Conservation (phyloP, 2,329 filamentous ascomycete species). For the Colletotrichum eremochloae region DNA sequence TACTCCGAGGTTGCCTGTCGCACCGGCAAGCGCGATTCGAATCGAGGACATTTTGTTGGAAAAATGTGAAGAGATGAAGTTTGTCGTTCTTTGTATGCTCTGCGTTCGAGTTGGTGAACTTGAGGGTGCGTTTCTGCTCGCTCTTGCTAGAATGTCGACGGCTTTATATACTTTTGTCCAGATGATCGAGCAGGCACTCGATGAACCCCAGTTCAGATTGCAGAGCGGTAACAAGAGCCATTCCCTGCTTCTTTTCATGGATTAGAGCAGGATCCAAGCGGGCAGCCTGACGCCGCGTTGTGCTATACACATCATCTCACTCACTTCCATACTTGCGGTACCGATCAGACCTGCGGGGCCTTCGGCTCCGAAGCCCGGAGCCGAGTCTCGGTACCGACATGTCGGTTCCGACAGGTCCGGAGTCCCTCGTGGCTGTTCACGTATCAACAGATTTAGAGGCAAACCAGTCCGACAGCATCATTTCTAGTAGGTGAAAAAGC, state of each 20-base stretch:
- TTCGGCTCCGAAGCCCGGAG: background rate
- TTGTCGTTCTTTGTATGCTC: background rate
- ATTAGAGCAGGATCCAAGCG: background rate
- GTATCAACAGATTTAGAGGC: too few relatives aligned
- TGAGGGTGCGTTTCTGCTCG: background rate
- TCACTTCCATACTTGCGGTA: background rate
- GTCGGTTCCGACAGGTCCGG: background rate
- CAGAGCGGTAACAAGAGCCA: background rate
- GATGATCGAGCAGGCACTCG: background rate
- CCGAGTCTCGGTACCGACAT: background rate
- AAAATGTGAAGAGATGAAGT: too few relatives aligned
- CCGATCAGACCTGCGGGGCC: background rate
- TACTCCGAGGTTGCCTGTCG: conserved; percentile 53
- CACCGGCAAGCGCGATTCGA: background rate
- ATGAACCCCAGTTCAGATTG: too few relatives aligned
- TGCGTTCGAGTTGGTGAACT: background rate
- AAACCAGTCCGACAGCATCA: too few relatives aligned
- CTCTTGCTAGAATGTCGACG: background rate
- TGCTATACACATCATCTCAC: background rate
- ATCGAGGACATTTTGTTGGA: background rate
- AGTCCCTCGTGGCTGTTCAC: background rate
- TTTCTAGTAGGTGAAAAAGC: too few relatives aligned
- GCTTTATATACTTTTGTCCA: background rate
- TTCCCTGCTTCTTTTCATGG: background rate
- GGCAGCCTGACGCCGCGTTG: background rate